Conservation (phyloP, 768 basidiomycete genomes). For the Botryobasidium botryosum region DNA sequence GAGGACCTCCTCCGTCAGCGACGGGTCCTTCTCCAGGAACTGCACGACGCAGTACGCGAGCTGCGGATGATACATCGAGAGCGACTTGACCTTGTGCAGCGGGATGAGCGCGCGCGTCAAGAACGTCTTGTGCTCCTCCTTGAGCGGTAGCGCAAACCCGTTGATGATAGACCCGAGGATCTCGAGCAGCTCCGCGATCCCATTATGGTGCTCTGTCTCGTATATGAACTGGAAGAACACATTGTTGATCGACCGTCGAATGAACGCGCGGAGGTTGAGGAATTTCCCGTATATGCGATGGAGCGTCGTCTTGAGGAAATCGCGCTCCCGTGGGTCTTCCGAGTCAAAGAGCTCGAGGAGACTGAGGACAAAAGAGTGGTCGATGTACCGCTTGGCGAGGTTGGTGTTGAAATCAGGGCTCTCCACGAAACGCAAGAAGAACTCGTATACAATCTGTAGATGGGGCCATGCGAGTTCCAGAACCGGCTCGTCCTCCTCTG, state of each 20-base stretch:
- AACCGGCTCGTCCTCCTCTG: slow-evolving; percentile 98
- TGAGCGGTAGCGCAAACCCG: slow-evolving; percentile 92
- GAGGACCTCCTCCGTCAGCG: slow-evolving; percentile 89
- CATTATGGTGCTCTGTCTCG: slow-evolving; percentile 97
- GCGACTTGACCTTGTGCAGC: slow-evolving; percentile 91
- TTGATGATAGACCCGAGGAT: slow-evolving; percentile 99
- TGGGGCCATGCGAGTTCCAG: slow-evolving; percentile 99
- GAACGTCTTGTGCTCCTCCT: slow-evolving; percentile 98
- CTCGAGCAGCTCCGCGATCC: slow-evolving; percentile 94
- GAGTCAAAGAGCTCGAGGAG: slow-evolving; percentile 96
- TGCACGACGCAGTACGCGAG: slow-evolving; percentile 98
- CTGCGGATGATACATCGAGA: slow-evolving; percentile 99
- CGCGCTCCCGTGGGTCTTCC: slow-evolving; percentile 96
- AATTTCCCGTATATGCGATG: slow-evolving; percentile 99
- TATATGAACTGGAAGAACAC: slow-evolving; percentile 99
- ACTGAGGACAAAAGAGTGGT: slow-evolving; percentile 88
- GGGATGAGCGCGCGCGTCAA: slow-evolving; percentile 86
- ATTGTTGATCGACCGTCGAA: slow-evolving; percentile 97
- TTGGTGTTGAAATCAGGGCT: slow-evolving; percentile 97
- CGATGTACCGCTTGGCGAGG: slow-evolving; percentile 92
- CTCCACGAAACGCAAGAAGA: slow-evolving; percentile 98
- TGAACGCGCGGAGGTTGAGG: slow-evolving; percentile 94
- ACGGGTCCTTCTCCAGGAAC: slow-evolving; percentile 90
- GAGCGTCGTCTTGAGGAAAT: slow-evolving; percentile 96
- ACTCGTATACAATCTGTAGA: slow-evolving; percentile 98